Conservation (phyloP, 148 eudicot species). For the Limonium bicolor region DNA sequence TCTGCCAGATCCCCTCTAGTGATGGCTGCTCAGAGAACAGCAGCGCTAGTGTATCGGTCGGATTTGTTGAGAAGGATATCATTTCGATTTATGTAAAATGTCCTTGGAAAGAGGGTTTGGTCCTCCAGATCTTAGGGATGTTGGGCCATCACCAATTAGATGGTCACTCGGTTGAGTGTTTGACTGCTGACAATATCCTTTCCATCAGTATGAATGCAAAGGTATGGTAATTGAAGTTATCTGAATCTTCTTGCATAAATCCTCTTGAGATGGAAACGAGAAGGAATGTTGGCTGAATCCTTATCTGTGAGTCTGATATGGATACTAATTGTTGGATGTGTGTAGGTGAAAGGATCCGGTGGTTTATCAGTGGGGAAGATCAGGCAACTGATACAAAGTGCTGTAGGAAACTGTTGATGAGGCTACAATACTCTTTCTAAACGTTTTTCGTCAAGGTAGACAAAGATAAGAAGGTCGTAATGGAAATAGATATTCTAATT, state of each 20-base stretch:
- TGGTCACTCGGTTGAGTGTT: conserved; percentile 42
- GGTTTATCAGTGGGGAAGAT: conserved; percentile 24
- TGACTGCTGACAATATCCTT: conserved; percentile 35
- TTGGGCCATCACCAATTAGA: conserved; percentile 36
- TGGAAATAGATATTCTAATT: too few relatives aligned
- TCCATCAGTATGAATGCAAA: conserved; percentile 35
- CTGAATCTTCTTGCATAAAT: background rate
- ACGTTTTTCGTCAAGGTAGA: background rate
- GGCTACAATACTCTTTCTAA: background rate
- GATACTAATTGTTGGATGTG: background rate
- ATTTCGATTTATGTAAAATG: conserved; percentile 31
- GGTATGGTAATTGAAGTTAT: conserved; percentile 14
- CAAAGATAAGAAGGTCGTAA: too few relatives aligned
- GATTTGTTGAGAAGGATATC: conserved; percentile 26
- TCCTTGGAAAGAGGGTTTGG: conserved; percentile 41
- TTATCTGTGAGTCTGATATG: background rate
- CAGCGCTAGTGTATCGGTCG: conserved; percentile 17
- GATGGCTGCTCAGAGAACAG: too few relatives aligned
- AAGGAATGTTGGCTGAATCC: background rate
- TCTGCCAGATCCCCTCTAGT: too few relatives aligned
- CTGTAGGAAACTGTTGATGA: conserved; percentile 17
- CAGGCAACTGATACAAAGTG: conserved; percentile 39
- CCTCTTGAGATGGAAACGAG: too few relatives aligned
- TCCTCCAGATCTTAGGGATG: conserved; percentile 37
- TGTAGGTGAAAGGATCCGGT: conserved; percentile 36